Conservation (phyloP, 228 moss, liverwort and hornwort species). For the Sphagnum fallax region DNA sequence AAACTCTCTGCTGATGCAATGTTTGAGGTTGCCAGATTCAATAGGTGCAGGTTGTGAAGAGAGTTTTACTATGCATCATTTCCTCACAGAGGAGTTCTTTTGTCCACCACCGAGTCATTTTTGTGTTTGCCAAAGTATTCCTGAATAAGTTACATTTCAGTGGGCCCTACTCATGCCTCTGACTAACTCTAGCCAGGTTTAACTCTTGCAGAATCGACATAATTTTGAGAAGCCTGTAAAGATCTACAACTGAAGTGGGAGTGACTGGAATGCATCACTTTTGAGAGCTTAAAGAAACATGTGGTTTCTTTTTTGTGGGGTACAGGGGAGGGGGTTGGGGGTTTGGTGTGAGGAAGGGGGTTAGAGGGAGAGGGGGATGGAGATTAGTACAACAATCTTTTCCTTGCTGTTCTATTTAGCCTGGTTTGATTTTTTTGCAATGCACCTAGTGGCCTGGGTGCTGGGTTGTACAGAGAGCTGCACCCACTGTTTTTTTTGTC, state of each 20-base stretch:
- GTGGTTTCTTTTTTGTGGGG: slow-evolving; percentile 27
- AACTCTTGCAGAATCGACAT: slow-evolving; percentile 79
- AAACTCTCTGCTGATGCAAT: too few relatives aligned
- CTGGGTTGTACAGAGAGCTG: too few relatives aligned
- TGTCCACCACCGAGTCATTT: background rate
- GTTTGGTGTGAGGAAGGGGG: slow-evolving; percentile 17
- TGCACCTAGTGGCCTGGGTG: too few relatives aligned
- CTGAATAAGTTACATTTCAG: background rate
- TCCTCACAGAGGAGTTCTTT: background rate
- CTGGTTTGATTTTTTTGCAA: too few relatives aligned
- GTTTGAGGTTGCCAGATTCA: too few relatives aligned
- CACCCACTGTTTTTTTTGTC: too few relatives aligned
- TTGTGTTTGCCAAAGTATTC: background rate
- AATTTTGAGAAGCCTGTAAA: slow-evolving; percentile 99
- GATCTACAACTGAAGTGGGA: slow-evolving; percentile 92
- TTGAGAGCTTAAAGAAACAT: slow-evolving; percentile 56
- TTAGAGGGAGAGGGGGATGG: slow-evolving; percentile 20
- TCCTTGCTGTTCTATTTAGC: too few relatives aligned
- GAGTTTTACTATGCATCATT: too few relatives aligned
- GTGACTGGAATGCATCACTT: slow-evolving; percentile 47
- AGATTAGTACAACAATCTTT: background rate
- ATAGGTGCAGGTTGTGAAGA: too few relatives aligned
- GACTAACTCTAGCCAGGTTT: too few relatives aligned
- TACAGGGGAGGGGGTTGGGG: slow-evolving; percentile 48
- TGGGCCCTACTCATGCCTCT: background rate